Evolutionary conservation across 1,284 basidiomycete species (phyloP), one percentile per base, ranked within the genome.

Genomic region (Sphaerobolus stellatus): DNA sequence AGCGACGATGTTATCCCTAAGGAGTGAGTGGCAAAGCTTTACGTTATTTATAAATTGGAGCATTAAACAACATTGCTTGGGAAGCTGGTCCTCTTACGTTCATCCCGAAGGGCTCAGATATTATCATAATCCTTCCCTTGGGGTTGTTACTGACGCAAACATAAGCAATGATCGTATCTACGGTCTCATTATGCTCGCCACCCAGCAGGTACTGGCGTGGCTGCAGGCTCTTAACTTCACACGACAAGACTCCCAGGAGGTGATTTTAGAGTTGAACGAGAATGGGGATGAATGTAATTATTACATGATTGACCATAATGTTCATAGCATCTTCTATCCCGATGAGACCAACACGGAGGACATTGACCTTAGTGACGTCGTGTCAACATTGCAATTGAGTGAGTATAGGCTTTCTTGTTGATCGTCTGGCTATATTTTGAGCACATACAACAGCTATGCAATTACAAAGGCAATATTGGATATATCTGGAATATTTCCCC

Each of bases 401-500:
- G 60, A 40, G 75, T 66, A 4, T n/a, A n/a, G n/a, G n/a, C n/a
- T n/a, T 5, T 13, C 44, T 28, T 3, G 28, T 45, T 44, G 27
- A 14, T 20, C 18, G 16, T 22, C n/a, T 20, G 9, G 41, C 9
- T 11, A 36, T 16, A 5, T 24, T 2, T 68, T 48, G 28, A 22
- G n/a, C 38, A n/a, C 3, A 0, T 6, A n/a, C 30, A 40, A 48
- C 48, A 84, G 82, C 72, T 5, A 69, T 78, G 54, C 76, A 72
- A 43, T 67, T 85, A 3, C 71, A 81, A 62, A 67, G 74, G 6
- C 73, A 78, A 41, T 84, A 83, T 57, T 83, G 82, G 83, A 68
- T 60, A 7, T 82, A 84, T 59, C 74, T 77, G 57, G 70, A 77
- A 52, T 60, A 77, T 20, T 86, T 75, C 59, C 84, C 84, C 0